Percentiles rank a stretch among this genome's conserved stretches.
phyloP scores from a whole-genome alignment of 805 yeast genomes.

The Teunomyces pallodes region DNA sequence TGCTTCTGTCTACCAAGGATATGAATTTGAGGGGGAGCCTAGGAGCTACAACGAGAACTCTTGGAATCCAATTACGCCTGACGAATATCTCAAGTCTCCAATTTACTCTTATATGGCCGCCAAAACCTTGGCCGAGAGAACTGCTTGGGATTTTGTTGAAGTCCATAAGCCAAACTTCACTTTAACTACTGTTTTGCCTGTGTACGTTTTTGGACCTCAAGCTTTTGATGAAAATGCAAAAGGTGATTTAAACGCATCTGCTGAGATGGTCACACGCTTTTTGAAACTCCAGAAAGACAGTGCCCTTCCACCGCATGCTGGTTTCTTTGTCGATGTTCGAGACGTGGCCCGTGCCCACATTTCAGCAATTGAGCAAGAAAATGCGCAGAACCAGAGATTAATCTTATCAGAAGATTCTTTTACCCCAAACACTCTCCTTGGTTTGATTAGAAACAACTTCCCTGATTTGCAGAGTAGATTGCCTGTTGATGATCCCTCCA shows the following conservation, averaged over 20 bases:
- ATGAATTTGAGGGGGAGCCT: slow-evolving; percentile 7
- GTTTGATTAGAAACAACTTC: slow-evolving; percentile 18
- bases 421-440: slow-evolving; percentile 19
- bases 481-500: slow-evolving; percentile 1
- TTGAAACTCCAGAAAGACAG: slow-evolving; percentile 25
- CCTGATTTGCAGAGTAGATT: slow-evolving; percentile 15
- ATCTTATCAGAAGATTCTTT: slow-evolving; percentile 13
- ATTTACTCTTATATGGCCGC: slow-evolving; percentile 31
- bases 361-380: slow-evolving; percentile 32
- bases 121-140: slow-evolving; percentile 17
- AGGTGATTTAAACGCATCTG: slow-evolving; percentile 31
- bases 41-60: slow-evolving; percentile 41
- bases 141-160: slow-evolving; percentile 21
- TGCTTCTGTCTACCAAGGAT: background rate
- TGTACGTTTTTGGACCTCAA: slow-evolving; percentile 61
- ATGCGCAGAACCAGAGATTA: slow-evolving; percentile 11
- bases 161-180: slow-evolving; percentile 30
- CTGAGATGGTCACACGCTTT: slow-evolving; percentile 40
- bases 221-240: slow-evolving; percentile 32
- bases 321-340: slow-evolving; percentile 42
- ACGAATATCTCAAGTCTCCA: slow-evolving; percentile 40
- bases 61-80: slow-evolving; percentile 56
- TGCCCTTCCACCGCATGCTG: slow-evolving; percentile 14
- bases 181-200: slow-evolving; percentile 51
- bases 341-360: slow-evolving; percentile 48